A percentile compares a stretch with the other conserved stretches of the same genome.
phyloP scores from a whole-genome alignment of 306 rosid species.

The Vigna unguiculata region DNA sequence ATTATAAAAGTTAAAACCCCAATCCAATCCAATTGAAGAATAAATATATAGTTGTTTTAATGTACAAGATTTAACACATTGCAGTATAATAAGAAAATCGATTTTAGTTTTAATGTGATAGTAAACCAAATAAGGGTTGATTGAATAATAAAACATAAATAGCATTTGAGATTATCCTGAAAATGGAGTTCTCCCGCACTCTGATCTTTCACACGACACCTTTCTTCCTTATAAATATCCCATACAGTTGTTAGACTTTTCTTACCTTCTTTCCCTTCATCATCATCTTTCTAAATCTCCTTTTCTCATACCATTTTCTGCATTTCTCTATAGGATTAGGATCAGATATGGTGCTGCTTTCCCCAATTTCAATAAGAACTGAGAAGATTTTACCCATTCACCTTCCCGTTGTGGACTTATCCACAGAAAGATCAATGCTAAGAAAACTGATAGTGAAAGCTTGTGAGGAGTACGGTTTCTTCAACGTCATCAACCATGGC shows the following conservation, averaged over 20 bases:
- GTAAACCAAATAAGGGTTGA: no score
- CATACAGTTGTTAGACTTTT: conserved; percentile 37
- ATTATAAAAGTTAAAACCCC: no score
- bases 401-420: conserved; percentile 68
- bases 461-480: conserved; percentile 72
- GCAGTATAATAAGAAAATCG: no score
- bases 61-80: no score
- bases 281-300: not conserved
- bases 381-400: conserved; percentile 55
- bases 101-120: no score
- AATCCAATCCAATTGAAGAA: no score
- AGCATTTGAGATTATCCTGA: no score
- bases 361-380: conserved; percentile 39
- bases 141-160: no score
- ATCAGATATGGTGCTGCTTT: conserved; percentile 60
- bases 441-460: conserved; percentile 60
- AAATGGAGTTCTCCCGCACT: not conserved
- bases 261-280: conserved; percentile 14
- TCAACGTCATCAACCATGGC: conserved; percentile 76
- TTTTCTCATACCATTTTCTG: not conserved
- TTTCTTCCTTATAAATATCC: conserved; percentile 51
- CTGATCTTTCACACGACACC: not conserved
- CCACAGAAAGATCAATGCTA: conserved; percentile 49
- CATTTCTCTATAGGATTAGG: not conserved
- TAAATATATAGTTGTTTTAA: no score